Base-by-base conservation (phyloP, 176 grass and related monocot genomes). In the Thinopyrum elongatum region DNA sequence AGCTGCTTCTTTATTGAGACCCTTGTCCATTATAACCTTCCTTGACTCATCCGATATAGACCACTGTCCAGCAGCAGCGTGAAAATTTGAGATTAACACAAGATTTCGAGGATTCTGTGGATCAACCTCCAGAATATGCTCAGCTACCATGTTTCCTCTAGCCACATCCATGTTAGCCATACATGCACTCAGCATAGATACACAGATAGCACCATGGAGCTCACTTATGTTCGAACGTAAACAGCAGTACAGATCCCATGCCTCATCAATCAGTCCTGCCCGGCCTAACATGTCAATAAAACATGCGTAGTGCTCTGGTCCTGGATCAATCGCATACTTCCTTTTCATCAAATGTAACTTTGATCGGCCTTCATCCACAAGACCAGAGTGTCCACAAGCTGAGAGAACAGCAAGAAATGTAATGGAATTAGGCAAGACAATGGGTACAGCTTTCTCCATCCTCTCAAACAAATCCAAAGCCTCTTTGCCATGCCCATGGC, bases 351-450 rank as follows among this genome's bases (percentile, higher is more conserved):
- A 33, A 77, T 81, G 81, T 11, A 95, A 90, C 35, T 51, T 80
- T 21, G 53, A 17, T 16, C 44, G 42, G n/a, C 74, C 93, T 73
- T 95, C 70, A 57, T 90, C 88, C 63, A 95, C 88, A 69, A 95
- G 70, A 74, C 88, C 93, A 74, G 82, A 64, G 60, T 92, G 93
- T 62, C 79, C 76, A 28, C 90, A 95, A 59, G 93, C 93, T 73
- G 93, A 88, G 17, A 95, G 73, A 78, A 92, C 39, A 10, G 86
- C 80, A 31, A 92, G 80, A 63, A 95, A 95, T 70, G 93, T 95
- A 58, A 90, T 70, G 34, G 70, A 80, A 28, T 95, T 95, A 68
- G 90, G 93, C 83, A 76, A 88, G 55, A 95, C 74, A 9, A 42
- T 26, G 3, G 81, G 42, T 27, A 28, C 77, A 66, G 61, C 64